Conservation (phyloP, 768 basidiomycete genomes). For the Tephrocybe rancida region DNA sequence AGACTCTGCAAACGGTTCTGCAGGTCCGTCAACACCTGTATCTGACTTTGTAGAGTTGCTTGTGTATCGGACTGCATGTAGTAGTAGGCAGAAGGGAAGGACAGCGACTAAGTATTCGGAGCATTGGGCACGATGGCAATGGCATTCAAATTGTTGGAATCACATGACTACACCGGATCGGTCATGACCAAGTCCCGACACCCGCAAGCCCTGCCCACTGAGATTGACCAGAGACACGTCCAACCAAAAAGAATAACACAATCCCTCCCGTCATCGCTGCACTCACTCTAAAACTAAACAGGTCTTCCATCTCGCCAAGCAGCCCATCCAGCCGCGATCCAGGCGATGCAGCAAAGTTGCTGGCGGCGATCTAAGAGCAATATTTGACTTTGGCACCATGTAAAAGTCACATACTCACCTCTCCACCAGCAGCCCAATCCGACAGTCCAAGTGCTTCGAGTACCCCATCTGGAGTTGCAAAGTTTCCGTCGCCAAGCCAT, state of each 20-base stretch:
- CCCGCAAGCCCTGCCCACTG: constrained; percentile 41
- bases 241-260: constrained; percentile 41
- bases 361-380: constrained; percentile 1
- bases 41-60: constrained; percentile 37
- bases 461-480: constrained; percentile 23
- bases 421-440: constrained; percentile 19
- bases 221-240: constrained; percentile 26
- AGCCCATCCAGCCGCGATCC: constrained; percentile 8
- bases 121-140: neutral
- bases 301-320: constrained; percentile 17
- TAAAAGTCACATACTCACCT: constrained; percentile 13
- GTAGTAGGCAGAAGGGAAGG: neutral
- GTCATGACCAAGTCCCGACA: constrained; percentile 35
- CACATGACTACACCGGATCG: constrained; percentile 11
- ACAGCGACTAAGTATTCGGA: no score
- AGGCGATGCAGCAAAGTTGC: neutral
- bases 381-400: constrained; percentile 8
- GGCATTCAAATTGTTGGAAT: neutral
- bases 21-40: constrained; percentile 49
- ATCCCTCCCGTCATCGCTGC: constrained; percentile 20
- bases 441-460: constrained; percentile 34
- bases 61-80: constrained; percentile 18
- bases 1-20: constrained; percentile 44
- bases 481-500: constrained; percentile 50
- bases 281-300: constrained; percentile 29